phyloP scores from a whole-genome alignment of 2,329 filamentous ascomycete species.

The Zelopaecilomyces penicillatus region DNA sequence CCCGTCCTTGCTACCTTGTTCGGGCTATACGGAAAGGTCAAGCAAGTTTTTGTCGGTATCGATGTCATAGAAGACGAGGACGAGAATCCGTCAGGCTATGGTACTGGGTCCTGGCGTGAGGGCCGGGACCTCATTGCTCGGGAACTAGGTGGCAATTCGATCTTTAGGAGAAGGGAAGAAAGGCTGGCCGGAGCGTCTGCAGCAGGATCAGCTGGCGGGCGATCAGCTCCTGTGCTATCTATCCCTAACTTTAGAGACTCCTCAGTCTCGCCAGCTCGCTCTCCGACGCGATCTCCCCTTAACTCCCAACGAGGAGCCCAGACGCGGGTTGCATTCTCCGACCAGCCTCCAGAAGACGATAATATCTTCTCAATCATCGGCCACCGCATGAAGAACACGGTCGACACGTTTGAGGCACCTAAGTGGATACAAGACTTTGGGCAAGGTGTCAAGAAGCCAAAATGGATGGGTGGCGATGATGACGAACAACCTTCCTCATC shows the following conservation, averaged over 20 bases:
- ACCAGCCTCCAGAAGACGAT: slow-evolving; percentile 61
- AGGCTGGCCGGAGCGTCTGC: slow-evolving; percentile 23
- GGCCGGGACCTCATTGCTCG: slow-evolving; percentile 84
- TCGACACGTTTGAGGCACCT: slow-evolving; percentile 74
- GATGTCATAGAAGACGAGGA: slow-evolving; percentile 69
- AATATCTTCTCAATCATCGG: slow-evolving; percentile 78
- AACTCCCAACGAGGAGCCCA: slow-evolving; percentile 21
- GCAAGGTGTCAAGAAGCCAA: slow-evolving; percentile 63
- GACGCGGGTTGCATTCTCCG: slow-evolving; percentile 21
- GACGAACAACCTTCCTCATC: slow-evolving; percentile 18
- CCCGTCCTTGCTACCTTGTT: slow-evolving; percentile 82
- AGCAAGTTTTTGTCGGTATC: slow-evolving; percentile 68
- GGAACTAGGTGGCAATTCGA: slow-evolving; percentile 61
- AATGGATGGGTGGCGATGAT: slow-evolving; percentile 66
- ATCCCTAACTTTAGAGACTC: slow-evolving; percentile 34
- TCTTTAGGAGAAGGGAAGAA: slow-evolving; percentile 40
- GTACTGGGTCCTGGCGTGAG: slow-evolving; percentile 82
- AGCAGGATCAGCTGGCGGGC: slow-evolving; percentile 16
- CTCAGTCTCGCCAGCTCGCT: slow-evolving; percentile 28
- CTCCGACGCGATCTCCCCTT: slow-evolving; percentile 29
- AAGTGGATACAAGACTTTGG: slow-evolving; percentile 72
- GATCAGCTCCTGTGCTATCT: slow-evolving; percentile 38
- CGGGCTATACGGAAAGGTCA: slow-evolving; percentile 77
- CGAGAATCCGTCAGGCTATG: slow-evolving; percentile 56
- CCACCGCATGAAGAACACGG: slow-evolving; percentile 82